Conservation (phyloP, 345 rosid species). For the Eucalyptus shirleyi region DNA sequence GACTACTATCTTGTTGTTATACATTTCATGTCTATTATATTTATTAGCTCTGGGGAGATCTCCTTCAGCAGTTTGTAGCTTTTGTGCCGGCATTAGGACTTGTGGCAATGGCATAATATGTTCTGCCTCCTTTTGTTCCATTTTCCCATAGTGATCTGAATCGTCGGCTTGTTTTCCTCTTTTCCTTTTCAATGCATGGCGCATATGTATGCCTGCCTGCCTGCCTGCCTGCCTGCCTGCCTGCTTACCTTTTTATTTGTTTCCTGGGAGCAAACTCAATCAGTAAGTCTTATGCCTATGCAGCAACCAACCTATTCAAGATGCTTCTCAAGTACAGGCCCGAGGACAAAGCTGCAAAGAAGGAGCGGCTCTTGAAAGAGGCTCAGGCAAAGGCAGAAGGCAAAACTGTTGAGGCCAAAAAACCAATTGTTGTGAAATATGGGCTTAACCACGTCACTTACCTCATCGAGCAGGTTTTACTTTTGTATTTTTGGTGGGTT, state of each 20-base stretch:
- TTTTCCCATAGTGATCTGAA: background rate
- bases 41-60: background rate
- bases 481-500: background rate
- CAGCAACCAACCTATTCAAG: slow-evolving; percentile 56
- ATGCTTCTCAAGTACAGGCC: slow-evolving; percentile 64
- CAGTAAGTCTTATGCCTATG: background rate
- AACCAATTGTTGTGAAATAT: slow-evolving; percentile 63
- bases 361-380: slow-evolving; percentile 41
- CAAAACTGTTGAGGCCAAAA: slow-evolving; percentile 37
- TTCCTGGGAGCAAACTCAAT: background rate
- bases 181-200: background rate
- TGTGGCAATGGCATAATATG: background rate
- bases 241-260: background rate
- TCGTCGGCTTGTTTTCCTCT: background rate
- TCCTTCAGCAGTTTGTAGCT: background rate
- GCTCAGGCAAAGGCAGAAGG: slow-evolving; percentile 65
- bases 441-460: slow-evolving; percentile 69
- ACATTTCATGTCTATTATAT: background rate
- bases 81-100: background rate
- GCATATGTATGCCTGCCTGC: background rate
- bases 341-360: slow-evolving; percentile 51
- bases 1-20: background rate
- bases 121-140: background rate
- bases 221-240: too few relatives aligned
- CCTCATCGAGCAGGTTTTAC: slow-evolving; percentile 51